Base-by-base conservation (phyloP, 208 protist genomes). In the Acanthamoeba divionensis region DNA sequence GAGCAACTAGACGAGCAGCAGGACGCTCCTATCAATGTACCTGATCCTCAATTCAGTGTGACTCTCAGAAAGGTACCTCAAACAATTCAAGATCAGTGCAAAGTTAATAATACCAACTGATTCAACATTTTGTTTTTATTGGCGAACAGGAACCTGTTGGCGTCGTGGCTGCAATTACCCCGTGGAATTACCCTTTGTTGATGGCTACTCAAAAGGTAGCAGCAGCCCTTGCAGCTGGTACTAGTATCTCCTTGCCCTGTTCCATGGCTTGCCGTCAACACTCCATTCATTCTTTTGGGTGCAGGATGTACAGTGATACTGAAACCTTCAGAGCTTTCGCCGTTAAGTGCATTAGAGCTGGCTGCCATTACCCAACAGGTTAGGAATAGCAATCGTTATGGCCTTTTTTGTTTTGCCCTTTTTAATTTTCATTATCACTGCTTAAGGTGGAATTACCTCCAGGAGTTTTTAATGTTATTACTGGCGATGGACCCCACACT, bases 171-270 rank as follows among this genome's bases (percentile, higher is more conserved):
- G 79, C 79, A 21, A 88, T 88, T 31, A 88, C 79, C n/a, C 79
- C 79, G 1, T 88, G 47, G 54, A 88, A 88, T 31, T 88, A 73
- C 38, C 79, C 79, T 63, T 45, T 88, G 7, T 31, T 88, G 31
- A 88, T 88, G 79, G 79, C 79, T 13, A 54, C 55, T 6, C 79
- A 88, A 33, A 88, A 88, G 21, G 55, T 88, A 26, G 79, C 79
- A 7, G 26, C 79, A 24, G 79, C 57, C 4, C 36, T 88, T n/a
- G 79, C 79, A 18, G 79, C 79, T 54, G 71, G 65, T 73, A 21
- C 10, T 33, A 15, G 38, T n/a, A n/a, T n/a, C n/a, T n/a, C n/a
- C n/a, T n/a, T n/a, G n/a, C n/a, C n/a, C n/a, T n/a, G n/a, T n/a
- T n/a, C n/a, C n/a, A n/a, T n/a, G n/a, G n/a, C n/a, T n/a, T n/a